phyloP scores from a whole-genome alignment of 2,329 filamentous ascomycete species.

The Pochonia chlamydosporia region DNA sequence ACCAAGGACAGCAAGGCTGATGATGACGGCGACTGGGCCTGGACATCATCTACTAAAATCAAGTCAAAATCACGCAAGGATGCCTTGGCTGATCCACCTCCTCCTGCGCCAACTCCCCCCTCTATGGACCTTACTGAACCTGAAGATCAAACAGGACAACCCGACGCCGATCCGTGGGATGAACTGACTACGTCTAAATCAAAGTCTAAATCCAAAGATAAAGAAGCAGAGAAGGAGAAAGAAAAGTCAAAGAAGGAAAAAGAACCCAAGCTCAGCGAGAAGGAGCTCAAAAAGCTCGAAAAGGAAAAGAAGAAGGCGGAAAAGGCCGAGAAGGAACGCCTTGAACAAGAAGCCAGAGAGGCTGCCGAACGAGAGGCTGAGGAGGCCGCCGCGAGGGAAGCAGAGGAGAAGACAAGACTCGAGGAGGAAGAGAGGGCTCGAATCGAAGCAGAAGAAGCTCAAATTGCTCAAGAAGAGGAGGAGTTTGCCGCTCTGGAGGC shows the following conservation, averaged over 20 bases:
- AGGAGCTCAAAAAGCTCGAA: conserved; percentile 46
- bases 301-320: conserved; percentile 41
- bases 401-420: conserved; percentile 22
- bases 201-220: conserved; percentile 37
- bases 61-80: conserved; percentile 36
- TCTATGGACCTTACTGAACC: conserved; percentile 38
- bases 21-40: conserved; percentile 35
- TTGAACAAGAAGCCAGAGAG: conserved; percentile 18
- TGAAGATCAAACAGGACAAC: conserved; percentile 26
- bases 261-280: conserved; percentile 41
- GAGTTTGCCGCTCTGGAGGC: conserved; percentile 35
- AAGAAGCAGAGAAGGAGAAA: conserved; percentile 22
- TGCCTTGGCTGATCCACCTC: conserved; percentile 35
- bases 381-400: conserved; percentile 22
- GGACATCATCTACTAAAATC: conserved; percentile 36
- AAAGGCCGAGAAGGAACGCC: conserved; percentile 30
- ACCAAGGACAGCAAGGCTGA: conserved; percentile 37
- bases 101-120: conserved; percentile 43
- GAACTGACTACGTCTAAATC: conserved; percentile 23
- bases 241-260: conserved; percentile 32
- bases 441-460: conserved; percentile 17
- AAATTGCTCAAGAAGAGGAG: conserved; percentile 24
- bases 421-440: conserved; percentile 18
- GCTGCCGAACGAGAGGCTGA: conserved; percentile 22
- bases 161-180: conserved; percentile 29